Evolutionary conservation across 2,329 filamentous ascomycete genomes (phyloP).

Genomic region (Neophaeococcomyces mojaviensis): DNA sequence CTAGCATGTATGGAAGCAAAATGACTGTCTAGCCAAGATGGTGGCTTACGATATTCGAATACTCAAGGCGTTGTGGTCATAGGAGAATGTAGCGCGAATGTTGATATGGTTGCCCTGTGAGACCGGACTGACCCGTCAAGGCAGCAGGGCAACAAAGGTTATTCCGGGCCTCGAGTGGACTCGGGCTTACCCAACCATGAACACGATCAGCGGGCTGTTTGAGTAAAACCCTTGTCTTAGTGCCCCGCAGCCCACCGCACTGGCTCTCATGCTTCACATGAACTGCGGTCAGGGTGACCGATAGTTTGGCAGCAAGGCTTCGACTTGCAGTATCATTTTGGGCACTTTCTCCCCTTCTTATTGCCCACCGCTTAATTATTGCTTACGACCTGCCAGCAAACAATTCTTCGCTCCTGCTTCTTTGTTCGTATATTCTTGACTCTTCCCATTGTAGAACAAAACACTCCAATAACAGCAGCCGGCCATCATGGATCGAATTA

Average conservation of each 20-base stretch:
- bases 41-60: too few species aligned
- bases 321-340: slow-evolving; percentile 5
- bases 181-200: background rate
- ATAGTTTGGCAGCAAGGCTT: slow-evolving; percentile 6
- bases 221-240: slow-evolving; percentile 3
- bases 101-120: slow-evolving; percentile 17
- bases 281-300: background rate
- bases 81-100: too few species aligned
- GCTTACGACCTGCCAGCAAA: background rate
- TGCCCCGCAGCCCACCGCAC: slow-evolving; percentile 6
- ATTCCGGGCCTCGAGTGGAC: background rate
- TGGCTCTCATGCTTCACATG: background rate
- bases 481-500: slow-evolving; percentile 73
- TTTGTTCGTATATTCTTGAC: too few species aligned
- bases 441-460: too few species aligned
- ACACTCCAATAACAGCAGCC: background rate
- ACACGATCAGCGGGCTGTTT: background rate
- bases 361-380: slow-evolving; percentile 1
- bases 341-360: background rate
- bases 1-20: background rate
- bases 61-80: too few species aligned
- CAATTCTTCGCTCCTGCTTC: too few species aligned
- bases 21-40: too few species aligned
- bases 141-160: slow-evolving; percentile 12
- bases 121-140: slow-evolving; percentile 8